Evolutionary conservation across 1,284 basidiomycete genomes (phyloP), one percentile per base, ranked within the genome.

Genomic region (Ustilago trichophora): DNA sequence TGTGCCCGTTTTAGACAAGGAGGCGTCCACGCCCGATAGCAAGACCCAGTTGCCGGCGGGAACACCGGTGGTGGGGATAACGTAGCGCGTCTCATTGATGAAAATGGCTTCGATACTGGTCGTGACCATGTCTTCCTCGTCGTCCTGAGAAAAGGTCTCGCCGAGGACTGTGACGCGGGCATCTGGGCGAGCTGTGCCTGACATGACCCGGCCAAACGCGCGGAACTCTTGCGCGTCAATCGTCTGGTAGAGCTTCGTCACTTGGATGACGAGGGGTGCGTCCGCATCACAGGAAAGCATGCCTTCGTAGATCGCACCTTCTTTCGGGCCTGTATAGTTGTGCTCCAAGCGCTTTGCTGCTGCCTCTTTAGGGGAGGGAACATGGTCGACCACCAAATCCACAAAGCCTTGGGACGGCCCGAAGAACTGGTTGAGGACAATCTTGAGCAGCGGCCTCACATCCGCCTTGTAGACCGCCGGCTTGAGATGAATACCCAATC

Each of bases 381-480:
- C 87, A 80, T 93, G 87, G 63, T 92, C 88, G 13, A 89, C 88
- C 66, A 98, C 89, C 85, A 98, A 88, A 82, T 98, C 96, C 27
- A 96, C 88, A 57, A 99, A 84, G 0, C 95, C 95, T 2, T 91
- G 85, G 12, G 89, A 87, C 0, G 68, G 57, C 4, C 96, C 95
- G 77, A 99, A 98, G 86, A 99, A 99, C 75, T 97, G 92, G 75
- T 91, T 90, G 65, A 97, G 84, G 4, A 98, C 90, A 37, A 91
- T 91, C 84, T 96, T 95, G 65, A 99, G 85, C 56, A 99, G 83
- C 4, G 96, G 95, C 49, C 94, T 86, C 8, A 95, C 93, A 80
- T 98, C 96, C 89, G 98, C 95, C 85, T 98, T 98, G 86, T 90
- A 98, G 86, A 92, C 91, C 33, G 93, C 86, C 0, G 93, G 91